Evolutionary conservation across 441 rosid genomes (phyloP).

Genomic region (Jatropha multifida): DNA sequence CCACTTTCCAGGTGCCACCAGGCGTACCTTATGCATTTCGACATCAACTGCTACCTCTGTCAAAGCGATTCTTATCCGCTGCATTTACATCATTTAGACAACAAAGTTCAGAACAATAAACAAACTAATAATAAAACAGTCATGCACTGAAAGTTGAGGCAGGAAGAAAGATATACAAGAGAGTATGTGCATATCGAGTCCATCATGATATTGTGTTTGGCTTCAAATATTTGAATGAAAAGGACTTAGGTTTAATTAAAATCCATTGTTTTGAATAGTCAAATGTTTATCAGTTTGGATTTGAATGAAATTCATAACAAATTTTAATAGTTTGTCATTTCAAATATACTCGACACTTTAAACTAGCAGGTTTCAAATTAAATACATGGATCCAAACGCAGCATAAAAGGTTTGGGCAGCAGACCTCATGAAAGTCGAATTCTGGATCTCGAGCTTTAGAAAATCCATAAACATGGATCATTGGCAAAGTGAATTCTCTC

Average conservation of each 20-base stretch:
- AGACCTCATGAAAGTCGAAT: conserved; percentile 85
- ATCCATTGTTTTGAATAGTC: no score
- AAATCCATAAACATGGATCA: conserved; percentile 85
- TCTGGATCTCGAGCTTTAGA: conserved; percentile 85
- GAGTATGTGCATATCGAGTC: background rate
- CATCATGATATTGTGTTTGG: no score
- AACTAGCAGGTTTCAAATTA: no score
- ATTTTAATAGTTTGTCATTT: no score
- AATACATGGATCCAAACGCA: no score
- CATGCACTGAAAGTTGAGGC: background rate
- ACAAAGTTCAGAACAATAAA: conserved; percentile 3
- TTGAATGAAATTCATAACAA: no score
- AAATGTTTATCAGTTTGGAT: no score
- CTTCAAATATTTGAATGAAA: no score
- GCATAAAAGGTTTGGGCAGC: background rate
- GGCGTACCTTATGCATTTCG: conserved; percentile 66
- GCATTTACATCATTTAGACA: conserved; percentile 27
- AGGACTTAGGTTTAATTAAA: no score
- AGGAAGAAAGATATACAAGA: background rate
- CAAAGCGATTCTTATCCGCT: conserved; percentile 75
- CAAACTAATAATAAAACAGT: background rate
- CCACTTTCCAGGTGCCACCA: conserved; percentile 92
- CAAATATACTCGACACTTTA: no score
- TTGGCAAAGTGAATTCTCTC: conserved; percentile 46
- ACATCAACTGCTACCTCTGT: conserved; percentile 72